Percentiles rank a stretch among this genome's conserved stretches.
Evolutionary conservation across 768 basidiomycete genomes (phyloP).

Genomic region (Psilocybe sp.): DNA sequence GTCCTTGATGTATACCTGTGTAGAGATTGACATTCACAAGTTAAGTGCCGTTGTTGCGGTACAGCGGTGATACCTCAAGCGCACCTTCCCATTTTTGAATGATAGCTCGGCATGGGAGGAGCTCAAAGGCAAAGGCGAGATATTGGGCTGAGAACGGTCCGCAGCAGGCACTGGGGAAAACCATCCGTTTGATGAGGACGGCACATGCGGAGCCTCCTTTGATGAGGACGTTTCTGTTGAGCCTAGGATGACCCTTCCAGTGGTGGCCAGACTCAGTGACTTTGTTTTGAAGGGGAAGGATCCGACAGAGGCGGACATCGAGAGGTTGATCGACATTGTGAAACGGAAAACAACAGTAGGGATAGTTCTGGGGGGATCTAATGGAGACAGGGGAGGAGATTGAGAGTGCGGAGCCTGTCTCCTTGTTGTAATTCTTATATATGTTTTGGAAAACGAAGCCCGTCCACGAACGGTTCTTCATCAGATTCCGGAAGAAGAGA

Average conservation of each 20-base stretch:
- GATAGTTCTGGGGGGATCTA: not conserved
- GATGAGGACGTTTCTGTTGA: constrained; percentile 12
- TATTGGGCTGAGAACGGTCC: constrained; percentile 14
- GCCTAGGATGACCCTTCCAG: constrained; percentile 15
- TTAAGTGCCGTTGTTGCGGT: not conserved
- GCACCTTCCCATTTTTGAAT: constrained; percentile 39
- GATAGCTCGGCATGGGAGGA: constrained; percentile 45
- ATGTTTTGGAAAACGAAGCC: not conserved
- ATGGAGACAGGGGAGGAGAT: not conserved
- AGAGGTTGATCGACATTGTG: constrained; percentile 2
- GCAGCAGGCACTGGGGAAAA: constrained; percentile 32
- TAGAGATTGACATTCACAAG: constrained; percentile 3
- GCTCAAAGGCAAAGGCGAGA: constrained; percentile 41
- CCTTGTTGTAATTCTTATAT: not conserved
- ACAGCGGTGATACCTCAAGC: constrained; percentile 6
- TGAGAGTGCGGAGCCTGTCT: not conserved
- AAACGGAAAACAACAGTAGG: not conserved
- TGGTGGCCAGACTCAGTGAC: constrained; percentile 11
- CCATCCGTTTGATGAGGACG: constrained; percentile 37
- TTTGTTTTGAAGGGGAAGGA: constrained; percentile 19
- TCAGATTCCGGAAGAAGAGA: no score
- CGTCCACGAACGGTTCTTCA: no score
- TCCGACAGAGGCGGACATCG: constrained; percentile 12
- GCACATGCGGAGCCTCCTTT: constrained; percentile 14
- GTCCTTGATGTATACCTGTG: constrained; percentile 45